Evolutionary conservation across 257 asterid species (phyloP).

Genomic region (Solanum ahanhuiri): DNA sequence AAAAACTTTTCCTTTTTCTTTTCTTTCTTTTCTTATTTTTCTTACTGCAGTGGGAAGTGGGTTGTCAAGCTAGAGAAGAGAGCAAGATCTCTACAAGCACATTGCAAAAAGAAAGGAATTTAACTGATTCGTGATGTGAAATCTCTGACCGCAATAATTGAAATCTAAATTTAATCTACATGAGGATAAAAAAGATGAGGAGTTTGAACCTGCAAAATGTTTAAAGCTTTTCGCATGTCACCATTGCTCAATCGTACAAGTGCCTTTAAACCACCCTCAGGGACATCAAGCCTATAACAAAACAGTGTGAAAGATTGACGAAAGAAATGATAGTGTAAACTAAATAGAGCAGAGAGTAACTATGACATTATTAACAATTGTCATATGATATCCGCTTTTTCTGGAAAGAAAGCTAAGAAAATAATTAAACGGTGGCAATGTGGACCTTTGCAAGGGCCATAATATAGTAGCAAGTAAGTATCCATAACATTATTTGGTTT

Average conservation of each 20-base stretch:
- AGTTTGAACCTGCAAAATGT: slow-evolving; percentile 73
- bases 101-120: not conserved
- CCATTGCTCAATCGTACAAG: slow-evolving; percentile 88
- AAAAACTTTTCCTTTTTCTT: not conserved
- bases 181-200: slow-evolving; percentile 6
- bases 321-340: not conserved
- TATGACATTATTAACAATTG: not conserved
- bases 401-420: not conserved
- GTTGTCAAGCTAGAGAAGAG: not conserved
- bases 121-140: not conserved
- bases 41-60: not conserved
- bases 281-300: slow-evolving; percentile 70
- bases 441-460: not conserved
- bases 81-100: not conserved
- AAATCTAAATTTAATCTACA: not conserved
- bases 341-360: not conserved
- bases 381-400: not conserved
- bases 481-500: not conserved
- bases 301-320: not conserved
- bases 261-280: slow-evolving; percentile 81
- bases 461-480: not conserved
- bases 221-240: slow-evolving; percentile 96
- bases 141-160: not conserved
- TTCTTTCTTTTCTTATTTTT: not conserved
- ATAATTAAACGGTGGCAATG: not conserved